Evolutionary conservation across 257 asterid species (phyloP).

Genomic region (Asclepias syriaca): DNA sequence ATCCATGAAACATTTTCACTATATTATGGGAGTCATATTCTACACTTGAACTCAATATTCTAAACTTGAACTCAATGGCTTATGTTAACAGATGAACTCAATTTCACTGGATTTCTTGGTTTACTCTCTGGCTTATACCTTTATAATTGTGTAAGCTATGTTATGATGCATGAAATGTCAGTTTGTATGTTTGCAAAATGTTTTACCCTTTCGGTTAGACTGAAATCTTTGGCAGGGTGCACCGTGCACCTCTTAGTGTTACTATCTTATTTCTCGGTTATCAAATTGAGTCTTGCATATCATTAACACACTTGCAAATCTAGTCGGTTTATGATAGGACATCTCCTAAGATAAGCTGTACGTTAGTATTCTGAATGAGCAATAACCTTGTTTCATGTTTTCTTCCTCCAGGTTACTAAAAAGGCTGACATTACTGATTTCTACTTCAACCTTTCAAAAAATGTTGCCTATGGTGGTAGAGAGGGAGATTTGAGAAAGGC

Average conservation of each 20-base stretch:
- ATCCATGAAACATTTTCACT: neutral
- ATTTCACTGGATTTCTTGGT: slow-evolving; percentile 1
- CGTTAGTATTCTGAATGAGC: neutral
- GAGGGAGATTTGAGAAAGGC: slow-evolving; percentile 40
- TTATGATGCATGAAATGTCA: too few species aligned
- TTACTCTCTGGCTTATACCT: neutral
- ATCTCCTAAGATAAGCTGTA: neutral
- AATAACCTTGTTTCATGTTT: neutral
- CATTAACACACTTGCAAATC: neutral
- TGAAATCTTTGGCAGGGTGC: neutral
- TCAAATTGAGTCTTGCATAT: neutral
- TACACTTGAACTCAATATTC: neutral
- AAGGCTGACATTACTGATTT: slow-evolving; percentile 74
- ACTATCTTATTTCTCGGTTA: neutral
- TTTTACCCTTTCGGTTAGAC: neutral
- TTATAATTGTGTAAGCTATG: too few species aligned
- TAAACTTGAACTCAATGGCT: neutral
- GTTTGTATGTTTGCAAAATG: neutral
- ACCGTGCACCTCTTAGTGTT: neutral
- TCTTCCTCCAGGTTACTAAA: slow-evolving; percentile 64
- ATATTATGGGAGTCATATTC: neutral
- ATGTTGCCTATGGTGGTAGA: slow-evolving; percentile 78
- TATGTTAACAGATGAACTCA: neutral
- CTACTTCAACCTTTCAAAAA: slow-evolving; percentile 68
- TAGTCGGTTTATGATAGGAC: neutral